Evolutionary conservation across 768 basidiomycete species (phyloP).

Genomic region (Pisolithus albus): DNA sequence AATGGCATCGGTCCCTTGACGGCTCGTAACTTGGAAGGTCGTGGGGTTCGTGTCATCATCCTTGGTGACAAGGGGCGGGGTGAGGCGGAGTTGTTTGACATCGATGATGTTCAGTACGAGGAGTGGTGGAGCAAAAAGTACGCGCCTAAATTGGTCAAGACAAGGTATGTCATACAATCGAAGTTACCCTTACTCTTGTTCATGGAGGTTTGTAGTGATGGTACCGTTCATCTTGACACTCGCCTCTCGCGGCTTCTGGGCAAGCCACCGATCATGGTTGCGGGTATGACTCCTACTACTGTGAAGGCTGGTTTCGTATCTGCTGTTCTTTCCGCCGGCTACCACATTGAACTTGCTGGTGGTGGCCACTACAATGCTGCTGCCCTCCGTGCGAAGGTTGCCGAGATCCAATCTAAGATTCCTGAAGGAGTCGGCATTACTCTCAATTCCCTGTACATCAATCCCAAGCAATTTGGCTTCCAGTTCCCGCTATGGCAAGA

Average conservation of each 20-base stretch:
- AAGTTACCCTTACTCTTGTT: neutral
- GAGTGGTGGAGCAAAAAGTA: slow-evolving; percentile 91
- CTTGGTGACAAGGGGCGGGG: slow-evolving; percentile 88
- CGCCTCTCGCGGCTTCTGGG: slow-evolving; percentile 93
- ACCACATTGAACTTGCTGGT: slow-evolving; percentile 94
- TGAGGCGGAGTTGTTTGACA: slow-evolving; percentile 77
- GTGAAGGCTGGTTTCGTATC: slow-evolving; percentile 94
- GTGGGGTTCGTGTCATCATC: slow-evolving; percentile 85
- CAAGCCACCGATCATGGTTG: slow-evolving; percentile 98
- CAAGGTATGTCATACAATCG: slow-evolving; percentile 50
- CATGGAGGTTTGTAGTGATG: slow-evolving; percentile 52
- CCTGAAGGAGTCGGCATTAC: slow-evolving; percentile 89
- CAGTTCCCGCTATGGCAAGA: slow-evolving; percentile 98
- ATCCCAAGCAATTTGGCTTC: slow-evolving; percentile 94
- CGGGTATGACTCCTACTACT: slow-evolving; percentile 98
- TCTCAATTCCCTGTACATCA: slow-evolving; percentile 95
- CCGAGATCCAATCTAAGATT: slow-evolving; percentile 84
- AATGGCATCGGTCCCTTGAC: slow-evolving; percentile 92
- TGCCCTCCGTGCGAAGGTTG: slow-evolving; percentile 83
- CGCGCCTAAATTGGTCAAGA: slow-evolving; percentile 80
- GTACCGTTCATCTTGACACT: slow-evolving; percentile 87
- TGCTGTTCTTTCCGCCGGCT: slow-evolving; percentile 88
- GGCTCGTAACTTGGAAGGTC: slow-evolving; percentile 84
- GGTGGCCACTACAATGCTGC: slow-evolving; percentile 94
- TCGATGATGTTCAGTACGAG: slow-evolving; percentile 61